Conservation (phyloP, 1,284 basidiomycete species). For the Kwoniella shivajii region DNA sequence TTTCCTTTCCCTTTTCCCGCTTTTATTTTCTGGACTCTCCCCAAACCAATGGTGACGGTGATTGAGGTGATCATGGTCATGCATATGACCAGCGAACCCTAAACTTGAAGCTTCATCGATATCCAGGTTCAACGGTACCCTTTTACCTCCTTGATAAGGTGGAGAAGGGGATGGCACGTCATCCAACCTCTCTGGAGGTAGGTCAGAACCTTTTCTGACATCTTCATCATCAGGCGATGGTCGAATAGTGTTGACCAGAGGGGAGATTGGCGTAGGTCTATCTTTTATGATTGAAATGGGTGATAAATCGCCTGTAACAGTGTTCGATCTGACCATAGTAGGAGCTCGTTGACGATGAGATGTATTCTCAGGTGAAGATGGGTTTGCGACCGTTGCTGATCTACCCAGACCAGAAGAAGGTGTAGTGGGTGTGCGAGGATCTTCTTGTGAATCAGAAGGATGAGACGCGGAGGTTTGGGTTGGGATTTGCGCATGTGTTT, state of each 20-base stretch:
- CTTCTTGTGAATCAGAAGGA: not conserved
- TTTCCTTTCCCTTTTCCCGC: slow-evolving; percentile 10
- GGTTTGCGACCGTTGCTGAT: not conserved
- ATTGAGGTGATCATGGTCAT: not conserved
- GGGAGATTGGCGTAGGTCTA: slow-evolving; percentile 4
- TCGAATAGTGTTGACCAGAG: slow-evolving; percentile 5
- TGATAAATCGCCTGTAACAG: slow-evolving; percentile 4
- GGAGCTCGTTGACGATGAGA: not conserved
- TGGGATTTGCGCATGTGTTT: not conserved
- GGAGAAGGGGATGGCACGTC: not conserved
- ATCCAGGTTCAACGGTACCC: slow-evolving; percentile 1
- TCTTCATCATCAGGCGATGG: not conserved
- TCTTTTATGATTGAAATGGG: not conserved
- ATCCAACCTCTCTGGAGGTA: slow-evolving; percentile 3
- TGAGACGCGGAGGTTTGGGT: not conserved
- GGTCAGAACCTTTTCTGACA: not conserved
- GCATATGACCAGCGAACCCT: not conserved
- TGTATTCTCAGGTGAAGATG: slow-evolving; percentile 1
- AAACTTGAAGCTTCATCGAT: not conserved
- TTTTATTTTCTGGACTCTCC: slow-evolving; percentile 1
- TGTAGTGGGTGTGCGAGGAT: slow-evolving; percentile 1
- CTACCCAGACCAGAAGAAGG: not conserved
- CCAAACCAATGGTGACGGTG: not conserved
- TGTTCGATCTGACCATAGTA: slow-evolving; percentile 7
- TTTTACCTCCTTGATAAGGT: not conserved